Evolutionary conservation across 2,329 filamentous ascomycete species (phyloP), one percentile per base, ranked within the genome.

Genomic region (Neoascochyta sp.): DNA sequence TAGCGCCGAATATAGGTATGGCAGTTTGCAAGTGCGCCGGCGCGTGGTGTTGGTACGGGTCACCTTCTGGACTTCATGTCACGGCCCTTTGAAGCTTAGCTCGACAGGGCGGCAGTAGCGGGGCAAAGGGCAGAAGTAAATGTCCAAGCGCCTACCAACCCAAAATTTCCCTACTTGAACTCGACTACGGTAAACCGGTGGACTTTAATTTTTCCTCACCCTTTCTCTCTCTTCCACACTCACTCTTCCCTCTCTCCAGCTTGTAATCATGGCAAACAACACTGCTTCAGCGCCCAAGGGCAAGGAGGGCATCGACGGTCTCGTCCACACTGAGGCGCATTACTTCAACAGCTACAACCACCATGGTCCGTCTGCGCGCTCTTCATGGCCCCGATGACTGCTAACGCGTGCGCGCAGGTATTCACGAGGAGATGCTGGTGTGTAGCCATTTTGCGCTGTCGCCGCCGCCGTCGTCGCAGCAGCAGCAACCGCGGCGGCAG

Each of bases 351-450:
- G 88, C 89, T 93, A 69, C 45, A 35, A 29, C 33, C 24, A 32
- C 30, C 90, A 96, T 76, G 90, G 89, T 89, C 80, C 65, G 71
- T 71, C 44, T 36, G 10, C 39, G 31, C 52, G 47, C 41, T 31
- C 59, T 48, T 51, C 54, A 50, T 29, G 62, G 43, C 43, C 36
- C 27, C 39, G 32, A 45, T 42, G 34, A 38, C 36, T 54, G 63
- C 66, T 65, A 61, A 62, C 64, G 54, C 56, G 59, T 61, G 50
- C 48, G 36, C 47, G 46, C 56, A 90, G 86, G 87, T 64, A 95
- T 95, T 62, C 89, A 95, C 66, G 89, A 95, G 74, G 89, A 95
- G 71, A 95, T 95, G 89, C 74, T 95, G 81, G 87, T 94, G 72
- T 67, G 85, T 79, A n/a, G n/a, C n/a, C n/a, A n/a, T n/a, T n/a